Evolutionary conservation across 495 filamentous ascomycete species (phyloP).

Genomic region (Neurospora sp.): DNA sequence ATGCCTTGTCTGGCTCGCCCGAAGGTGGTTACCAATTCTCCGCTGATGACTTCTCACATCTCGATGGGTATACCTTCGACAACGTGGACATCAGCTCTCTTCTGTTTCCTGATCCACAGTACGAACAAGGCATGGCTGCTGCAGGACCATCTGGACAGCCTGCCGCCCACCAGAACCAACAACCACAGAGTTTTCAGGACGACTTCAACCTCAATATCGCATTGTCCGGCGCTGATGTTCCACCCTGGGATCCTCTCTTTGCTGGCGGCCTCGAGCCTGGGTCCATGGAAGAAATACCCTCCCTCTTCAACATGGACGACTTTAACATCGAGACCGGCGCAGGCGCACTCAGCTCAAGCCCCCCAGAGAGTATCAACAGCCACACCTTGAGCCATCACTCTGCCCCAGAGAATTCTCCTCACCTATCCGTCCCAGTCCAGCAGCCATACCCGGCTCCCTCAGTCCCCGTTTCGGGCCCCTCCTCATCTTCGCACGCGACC

Average conservation of each 20-base stretch:
- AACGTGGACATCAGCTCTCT: not conserved
- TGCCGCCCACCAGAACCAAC: not conserved
- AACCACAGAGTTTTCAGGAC: not conserved
- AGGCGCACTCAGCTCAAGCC: not conserved
- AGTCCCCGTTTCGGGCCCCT: not conserved
- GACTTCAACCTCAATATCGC: not conserved
- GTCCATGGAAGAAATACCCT: not conserved
- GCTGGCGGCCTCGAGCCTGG: not conserved
- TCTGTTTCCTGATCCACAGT: not conserved
- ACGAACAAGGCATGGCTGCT: not conserved
- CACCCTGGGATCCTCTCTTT: not conserved
- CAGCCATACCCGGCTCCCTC: not conserved
- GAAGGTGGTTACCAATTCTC: not conserved
- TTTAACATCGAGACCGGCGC: not conserved
- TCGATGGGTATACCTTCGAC: not conserved
- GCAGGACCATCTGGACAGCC: not conserved
- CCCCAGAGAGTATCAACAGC: not conserved
- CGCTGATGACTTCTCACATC: not conserved
- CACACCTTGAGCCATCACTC: not conserved
- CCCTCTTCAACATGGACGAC: not conserved
- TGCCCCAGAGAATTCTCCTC: not conserved
- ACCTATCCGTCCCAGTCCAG: not conserved
- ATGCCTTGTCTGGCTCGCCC: not conserved
- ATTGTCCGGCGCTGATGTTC: not conserved
- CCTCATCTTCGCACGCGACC: not conserved